These are phyloP conservation scores for Trypanosoma conorhini DNA, from an alignment of 208 protist species.

Conservation along the genomic window DNA sequence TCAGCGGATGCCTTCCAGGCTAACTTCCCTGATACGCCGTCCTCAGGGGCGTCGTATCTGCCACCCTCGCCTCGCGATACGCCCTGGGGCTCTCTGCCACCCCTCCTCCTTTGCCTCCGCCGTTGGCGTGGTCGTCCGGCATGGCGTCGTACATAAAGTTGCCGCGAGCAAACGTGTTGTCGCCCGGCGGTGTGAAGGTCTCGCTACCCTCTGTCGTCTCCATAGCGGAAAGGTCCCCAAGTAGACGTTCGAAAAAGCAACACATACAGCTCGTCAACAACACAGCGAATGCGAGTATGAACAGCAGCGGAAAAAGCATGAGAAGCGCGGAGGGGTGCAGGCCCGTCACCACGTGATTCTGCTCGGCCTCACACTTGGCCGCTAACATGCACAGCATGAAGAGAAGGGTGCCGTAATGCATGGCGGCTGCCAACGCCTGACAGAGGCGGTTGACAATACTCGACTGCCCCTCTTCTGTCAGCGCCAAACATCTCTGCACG, in stretches of 20 bases:
- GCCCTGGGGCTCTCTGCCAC: background rate
- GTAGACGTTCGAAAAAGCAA: conserved; percentile 8
- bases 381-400: conserved; percentile 65
- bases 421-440: conserved; percentile 14
- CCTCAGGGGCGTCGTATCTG: background rate
- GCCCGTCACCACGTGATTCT: conserved; percentile 29
- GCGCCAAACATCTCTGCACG: background rate
- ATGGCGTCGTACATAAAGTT: background rate
- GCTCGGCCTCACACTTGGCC: conserved; percentile 45
- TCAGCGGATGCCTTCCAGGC: background rate
- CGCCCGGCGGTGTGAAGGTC: background rate
- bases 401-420: conserved; percentile 35
- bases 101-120: background rate
- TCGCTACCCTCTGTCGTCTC: background rate
- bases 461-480: background rate
- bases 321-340: conserved; percentile 42
- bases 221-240: background rate
- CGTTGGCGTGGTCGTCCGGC: background rate
- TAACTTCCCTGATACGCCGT: conserved; percentile 5
- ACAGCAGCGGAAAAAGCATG: conserved; percentile 44
- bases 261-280: conserved; percentile 31
- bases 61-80: background rate
- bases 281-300: conserved; percentile 26
- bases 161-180: background rate
- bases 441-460: conserved; percentile 17